These are phyloP conservation scores for Coniochaeta prunicola DNA, from an alignment of 2,329 filamentous ascomycete species.

Conservation along the genomic window DNA sequence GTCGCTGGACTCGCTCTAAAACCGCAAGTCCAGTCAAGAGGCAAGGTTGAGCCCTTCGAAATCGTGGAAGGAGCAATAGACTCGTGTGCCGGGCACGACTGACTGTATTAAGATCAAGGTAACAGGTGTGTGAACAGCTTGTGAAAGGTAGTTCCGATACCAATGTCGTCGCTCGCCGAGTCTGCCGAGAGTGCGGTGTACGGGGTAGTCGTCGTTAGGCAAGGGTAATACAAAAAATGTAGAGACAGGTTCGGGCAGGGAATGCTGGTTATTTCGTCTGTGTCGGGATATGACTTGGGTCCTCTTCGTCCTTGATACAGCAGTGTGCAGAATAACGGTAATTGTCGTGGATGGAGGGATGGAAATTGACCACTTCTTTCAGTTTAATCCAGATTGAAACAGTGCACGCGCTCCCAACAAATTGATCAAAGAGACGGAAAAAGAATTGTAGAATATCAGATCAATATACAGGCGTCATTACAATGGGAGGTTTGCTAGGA, in stretches of 20 bases:
- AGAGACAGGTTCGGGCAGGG: not conserved
- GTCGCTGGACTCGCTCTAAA: not conserved
- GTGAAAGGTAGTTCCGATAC: not conserved
- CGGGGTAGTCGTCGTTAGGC: not conserved
- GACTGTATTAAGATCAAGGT: not conserved
- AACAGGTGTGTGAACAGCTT: not conserved
- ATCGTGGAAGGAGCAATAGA: not conserved
- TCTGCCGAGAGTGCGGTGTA: not conserved
- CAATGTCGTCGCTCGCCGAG: not conserved
- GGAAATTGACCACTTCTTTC: constrained; percentile 1
- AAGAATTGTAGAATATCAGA: constrained; percentile 6
- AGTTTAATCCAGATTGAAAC: not conserved
- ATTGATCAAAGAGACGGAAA: not conserved
- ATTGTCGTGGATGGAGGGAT: not conserved
- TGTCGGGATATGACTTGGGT: not conserved
- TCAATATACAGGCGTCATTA: constrained; percentile 24
- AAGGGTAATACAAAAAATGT: not conserved
- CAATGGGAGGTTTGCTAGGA: constrained; percentile 8
- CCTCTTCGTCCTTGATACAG: not conserved
- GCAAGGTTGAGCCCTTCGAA: not conserved
- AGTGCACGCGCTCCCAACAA: constrained; percentile 2
- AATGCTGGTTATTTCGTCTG: not conserved
- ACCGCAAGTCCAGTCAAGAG: not conserved
- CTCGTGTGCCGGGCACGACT: not conserved
- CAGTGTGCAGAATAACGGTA: not conserved